Conservation (phyloP, 2,329 filamentous ascomycete species). For the Aspergillus clavatus region DNA sequence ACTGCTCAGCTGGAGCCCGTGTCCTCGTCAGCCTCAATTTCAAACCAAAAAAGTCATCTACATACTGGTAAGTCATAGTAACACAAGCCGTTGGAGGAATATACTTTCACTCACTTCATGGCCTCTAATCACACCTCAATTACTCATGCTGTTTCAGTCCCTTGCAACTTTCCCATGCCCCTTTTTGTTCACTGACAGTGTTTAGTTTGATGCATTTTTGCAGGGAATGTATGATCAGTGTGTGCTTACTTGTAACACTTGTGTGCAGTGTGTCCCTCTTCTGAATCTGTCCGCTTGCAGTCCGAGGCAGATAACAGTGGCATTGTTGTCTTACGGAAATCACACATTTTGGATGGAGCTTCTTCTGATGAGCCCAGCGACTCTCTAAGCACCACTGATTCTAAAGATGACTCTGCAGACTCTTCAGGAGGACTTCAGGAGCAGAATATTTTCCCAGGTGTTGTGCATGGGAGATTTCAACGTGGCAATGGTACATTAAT, state of each 20-base stretch:
- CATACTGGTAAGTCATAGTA: not conserved
- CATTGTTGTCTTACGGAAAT: not conserved
- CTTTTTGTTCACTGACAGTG: too few species aligned
- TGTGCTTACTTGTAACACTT: not conserved
- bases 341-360: not conserved
- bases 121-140: not conserved
- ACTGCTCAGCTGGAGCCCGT: not conserved
- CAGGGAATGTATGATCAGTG: not conserved
- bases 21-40: not conserved
- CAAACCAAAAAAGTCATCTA: not conserved
- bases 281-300: not conserved
- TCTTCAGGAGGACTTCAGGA: conserved; percentile 24
- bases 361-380: conserved; percentile 8
- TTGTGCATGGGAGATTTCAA: conserved; percentile 36
- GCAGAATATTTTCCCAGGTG: conserved; percentile 41
- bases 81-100: not conserved
- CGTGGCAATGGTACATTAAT: too few species aligned
- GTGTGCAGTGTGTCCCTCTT: not conserved
- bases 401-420: conserved; percentile 6
- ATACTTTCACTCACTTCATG: too few species aligned
- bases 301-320: not conserved
- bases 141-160: too few species aligned
- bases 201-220: too few species aligned
- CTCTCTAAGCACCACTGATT: conserved; percentile 1
- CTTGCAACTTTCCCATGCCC: too few species aligned